These are phyloP conservation scores for barley (Hordeum vulgare) DNA, from an alignment of 176 grass and related monocot species.

Conservation along the genomic window DNA sequence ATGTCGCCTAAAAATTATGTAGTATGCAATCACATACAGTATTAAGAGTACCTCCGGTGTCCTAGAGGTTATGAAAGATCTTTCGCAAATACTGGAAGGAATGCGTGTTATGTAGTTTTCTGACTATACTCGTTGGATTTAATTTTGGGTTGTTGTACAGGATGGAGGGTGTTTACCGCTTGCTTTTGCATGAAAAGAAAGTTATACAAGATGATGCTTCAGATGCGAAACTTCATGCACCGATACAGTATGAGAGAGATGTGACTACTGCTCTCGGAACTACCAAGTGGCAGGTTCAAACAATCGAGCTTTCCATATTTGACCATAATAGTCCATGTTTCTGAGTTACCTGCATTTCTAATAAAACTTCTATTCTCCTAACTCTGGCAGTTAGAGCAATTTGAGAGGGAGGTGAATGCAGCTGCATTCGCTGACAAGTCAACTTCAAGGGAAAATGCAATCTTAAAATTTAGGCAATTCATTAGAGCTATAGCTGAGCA, in stretches of 20 bases:
- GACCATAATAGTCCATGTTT: background rate
- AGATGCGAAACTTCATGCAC: slow-evolving; percentile 41
- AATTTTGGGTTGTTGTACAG: slow-evolving; percentile 37
- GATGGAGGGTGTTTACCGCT: slow-evolving; percentile 73
- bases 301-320: slow-evolving; percentile 11
- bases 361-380: slow-evolving; percentile 30
- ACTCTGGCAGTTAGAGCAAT: slow-evolving; percentile 71
- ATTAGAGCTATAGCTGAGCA: slow-evolving; percentile 66
- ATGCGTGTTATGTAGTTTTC: background rate
- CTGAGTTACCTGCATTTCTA: slow-evolving; percentile 14
- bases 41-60: background rate
- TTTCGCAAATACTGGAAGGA: no score
- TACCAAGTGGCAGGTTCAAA: slow-evolving; percentile 81
- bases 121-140: background rate
- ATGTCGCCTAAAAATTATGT: background rate
- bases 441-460: slow-evolving; percentile 86
- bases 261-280: slow-evolving; percentile 65
- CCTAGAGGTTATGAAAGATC: background rate
- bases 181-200: slow-evolving; percentile 80
- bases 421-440: slow-evolving; percentile 58
- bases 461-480: slow-evolving; percentile 82
- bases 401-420: slow-evolving; percentile 74
- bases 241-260: slow-evolving; percentile 62
- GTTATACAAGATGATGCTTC: slow-evolving; percentile 38
- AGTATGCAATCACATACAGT: background rate